Base-by-base conservation (phyloP, 768 basidiomycete species). In the Terana coerulea region DNA sequence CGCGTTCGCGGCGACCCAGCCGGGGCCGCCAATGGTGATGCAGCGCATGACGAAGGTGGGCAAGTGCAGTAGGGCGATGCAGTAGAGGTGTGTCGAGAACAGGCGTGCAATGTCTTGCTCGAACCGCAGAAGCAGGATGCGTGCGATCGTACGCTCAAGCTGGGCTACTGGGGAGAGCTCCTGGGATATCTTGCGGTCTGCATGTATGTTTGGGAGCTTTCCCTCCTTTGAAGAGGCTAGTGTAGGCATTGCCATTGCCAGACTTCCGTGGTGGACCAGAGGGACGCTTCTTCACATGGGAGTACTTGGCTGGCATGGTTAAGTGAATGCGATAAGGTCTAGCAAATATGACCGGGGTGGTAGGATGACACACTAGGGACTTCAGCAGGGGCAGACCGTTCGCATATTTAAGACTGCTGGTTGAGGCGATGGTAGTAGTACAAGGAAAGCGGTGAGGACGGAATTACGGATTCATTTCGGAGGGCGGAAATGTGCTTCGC, bases 61-160 rank as follows among this genome's bases (percentile, higher is more conserved):
- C 14, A 89, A 73, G 56, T 86, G 77, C 22, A 80, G 74, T 49
- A 86, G 77, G 1, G 86, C 72, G 50, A 88, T 69, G 59, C 70
- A 78, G 65, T 84, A 81, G 21, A 89, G 68, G 47, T 83, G 77
- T 2, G 86, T 85, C 3, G 84, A 86, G 68, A 83, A 88, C 11
- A 88, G 77, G 21, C 86, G 80, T 3, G 82, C 80, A 34, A 88
- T 86, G 66, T 88, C 86, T 48, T 85, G 83, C 49, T 88, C 82
- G 62, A 82, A 88, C 37, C 86, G 82, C 29, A 86, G 59, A 52
- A 88, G 72, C 9, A 88, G 75, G 49, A 88, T 75, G 25, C 80
- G 77, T 11, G 86, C 77, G 55, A 88, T 88, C 43, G 82, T 74
- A 5, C 81, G 79, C 62, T 87, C 86, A 51, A 88, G 75, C 53